A percentile compares a stretch with the other conserved stretches of the same genome.
phyloP scores from a whole-genome alignment of 1,284 basidiomycete genomes.

The Trametes sp. region DNA sequence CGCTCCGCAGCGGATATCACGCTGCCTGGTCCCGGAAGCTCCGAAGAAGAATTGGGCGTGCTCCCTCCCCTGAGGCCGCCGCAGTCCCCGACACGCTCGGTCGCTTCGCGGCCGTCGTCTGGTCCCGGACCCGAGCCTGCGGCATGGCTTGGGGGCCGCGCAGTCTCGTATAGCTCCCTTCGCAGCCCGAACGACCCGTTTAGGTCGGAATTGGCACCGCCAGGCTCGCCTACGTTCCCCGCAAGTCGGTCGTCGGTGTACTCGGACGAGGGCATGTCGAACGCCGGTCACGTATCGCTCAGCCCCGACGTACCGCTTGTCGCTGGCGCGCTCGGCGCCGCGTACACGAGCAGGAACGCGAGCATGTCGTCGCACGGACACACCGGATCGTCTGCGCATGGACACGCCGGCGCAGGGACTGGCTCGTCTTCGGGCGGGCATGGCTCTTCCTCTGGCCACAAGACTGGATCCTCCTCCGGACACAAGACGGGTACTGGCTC shows the following conservation, averaged over 20 bases:
- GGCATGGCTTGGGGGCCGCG: constrained; percentile 36
- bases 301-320: constrained; percentile 17
- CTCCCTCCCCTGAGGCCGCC: constrained; percentile 16
- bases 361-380: constrained; percentile 33
- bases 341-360: constrained; percentile 13
- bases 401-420: constrained; percentile 16
- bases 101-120: constrained; percentile 12
- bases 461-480: constrained; percentile 25
- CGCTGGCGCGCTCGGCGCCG: constrained; percentile 21
- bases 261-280: constrained; percentile 22
- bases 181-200: background rate
- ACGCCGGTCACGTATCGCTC: background rate
- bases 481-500: constrained; percentile 28
- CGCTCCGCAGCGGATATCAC: constrained; percentile 24
- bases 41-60: constrained; percentile 1
- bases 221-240: constrained; percentile 19
- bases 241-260: constrained; percentile 23
- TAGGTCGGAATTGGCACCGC: constrained; percentile 2
- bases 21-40: constrained; percentile 1
- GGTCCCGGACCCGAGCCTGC: constrained; percentile 33
- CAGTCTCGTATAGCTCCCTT: constrained; percentile 24
- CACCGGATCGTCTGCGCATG: constrained; percentile 22
- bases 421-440: constrained; percentile 26
- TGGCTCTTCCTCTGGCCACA: constrained; percentile 28
- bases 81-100: constrained; percentile 21